Conservation (phyloP, 495 filamentous ascomycete genomes). For the Penicillium steckii region DNA sequence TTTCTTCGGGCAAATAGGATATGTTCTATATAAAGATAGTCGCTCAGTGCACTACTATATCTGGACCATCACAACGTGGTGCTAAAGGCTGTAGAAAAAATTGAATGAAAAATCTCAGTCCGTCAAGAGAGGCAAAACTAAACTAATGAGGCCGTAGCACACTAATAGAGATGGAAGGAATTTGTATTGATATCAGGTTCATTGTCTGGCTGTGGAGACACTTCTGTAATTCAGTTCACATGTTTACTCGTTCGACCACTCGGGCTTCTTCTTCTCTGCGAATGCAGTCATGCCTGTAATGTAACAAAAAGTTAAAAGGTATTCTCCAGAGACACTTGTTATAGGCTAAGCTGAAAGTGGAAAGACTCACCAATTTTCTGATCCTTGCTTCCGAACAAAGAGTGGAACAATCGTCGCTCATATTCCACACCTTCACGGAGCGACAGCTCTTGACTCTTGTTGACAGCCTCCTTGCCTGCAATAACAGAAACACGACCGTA, state of each 20-base stretch:
- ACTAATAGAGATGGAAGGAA: no score
- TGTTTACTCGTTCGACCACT: constrained; percentile 80
- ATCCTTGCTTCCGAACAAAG: constrained; percentile 87
- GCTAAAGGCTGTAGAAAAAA: no score
- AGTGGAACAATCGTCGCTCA: constrained; percentile 90
- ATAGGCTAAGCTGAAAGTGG: neutral
- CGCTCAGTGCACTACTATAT: no score
- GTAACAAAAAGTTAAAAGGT: constrained; percentile 17
- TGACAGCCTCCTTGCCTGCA: constrained; percentile 97
- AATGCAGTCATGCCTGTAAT: constrained; percentile 88
- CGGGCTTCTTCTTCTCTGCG: constrained; percentile 87
- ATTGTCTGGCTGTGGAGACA: neutral
- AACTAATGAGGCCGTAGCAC: neutral
- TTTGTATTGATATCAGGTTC: neutral
- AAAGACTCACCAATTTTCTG: constrained; percentile 80
- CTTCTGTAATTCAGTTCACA: neutral
- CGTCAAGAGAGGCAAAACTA: neutral
- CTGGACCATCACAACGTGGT: no score
- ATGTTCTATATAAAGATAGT: no score
- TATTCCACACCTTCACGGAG: constrained; percentile 90
- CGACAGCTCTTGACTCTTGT: constrained; percentile 88
- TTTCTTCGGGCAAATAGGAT: no score
- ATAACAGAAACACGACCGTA: constrained; percentile 77
- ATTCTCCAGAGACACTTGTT: neutral
- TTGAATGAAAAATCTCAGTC: no score